A percentile compares a stretch with the other conserved stretches of the same genome.
Conservation (phyloP, 176 grass and related monocot genomes). For the Metroxylon sagu region DNA sequence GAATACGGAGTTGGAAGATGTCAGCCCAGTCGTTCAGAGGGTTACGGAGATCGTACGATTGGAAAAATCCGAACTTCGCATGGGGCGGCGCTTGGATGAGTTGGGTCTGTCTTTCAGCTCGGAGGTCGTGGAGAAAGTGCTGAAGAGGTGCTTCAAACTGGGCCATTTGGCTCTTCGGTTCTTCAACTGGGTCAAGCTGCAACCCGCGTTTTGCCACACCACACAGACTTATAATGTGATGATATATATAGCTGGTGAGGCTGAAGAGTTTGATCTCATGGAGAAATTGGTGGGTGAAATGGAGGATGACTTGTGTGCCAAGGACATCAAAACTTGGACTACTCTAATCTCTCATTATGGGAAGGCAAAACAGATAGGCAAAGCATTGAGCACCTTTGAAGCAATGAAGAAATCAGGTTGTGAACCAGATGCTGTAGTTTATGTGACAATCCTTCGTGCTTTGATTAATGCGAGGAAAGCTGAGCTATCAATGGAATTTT, state of each 20-base stretch:
- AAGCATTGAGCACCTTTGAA: constrained; percentile 49
- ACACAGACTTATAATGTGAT: constrained; percentile 63
- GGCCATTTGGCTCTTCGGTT: constrained; percentile 44
- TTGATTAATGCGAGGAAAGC: constrained; percentile 45
- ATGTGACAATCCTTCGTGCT: constrained; percentile 40
- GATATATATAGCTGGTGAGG: constrained; percentile 58
- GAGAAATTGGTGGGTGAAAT: constrained; percentile 52
- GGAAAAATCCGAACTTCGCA: constrained; percentile 13
- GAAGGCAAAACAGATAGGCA: constrained; percentile 36
- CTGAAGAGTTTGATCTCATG: constrained; percentile 28
- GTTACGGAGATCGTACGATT: constrained; percentile 38
- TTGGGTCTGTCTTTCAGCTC: constrained; percentile 35
- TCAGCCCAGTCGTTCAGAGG: constrained; percentile 34
- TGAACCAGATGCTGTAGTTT: constrained; percentile 30
- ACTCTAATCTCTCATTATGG: constrained; percentile 47
- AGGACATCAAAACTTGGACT: constrained; percentile 71
- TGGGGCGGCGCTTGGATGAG: constrained; percentile 37
- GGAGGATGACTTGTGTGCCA: constrained; percentile 42
- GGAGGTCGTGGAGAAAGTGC: constrained; percentile 48
- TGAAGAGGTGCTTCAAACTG: constrained; percentile 66
- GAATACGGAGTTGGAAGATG: constrained; percentile 17
- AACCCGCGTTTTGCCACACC: constrained; percentile 32
- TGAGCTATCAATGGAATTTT: constrained; percentile 69
- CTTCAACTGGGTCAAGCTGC: constrained; percentile 54
- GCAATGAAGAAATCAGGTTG: constrained; percentile 48